phyloP scores from a whole-genome alignment of 768 basidiomycete genomes.

The Ephemerocybe angulata region DNA sequence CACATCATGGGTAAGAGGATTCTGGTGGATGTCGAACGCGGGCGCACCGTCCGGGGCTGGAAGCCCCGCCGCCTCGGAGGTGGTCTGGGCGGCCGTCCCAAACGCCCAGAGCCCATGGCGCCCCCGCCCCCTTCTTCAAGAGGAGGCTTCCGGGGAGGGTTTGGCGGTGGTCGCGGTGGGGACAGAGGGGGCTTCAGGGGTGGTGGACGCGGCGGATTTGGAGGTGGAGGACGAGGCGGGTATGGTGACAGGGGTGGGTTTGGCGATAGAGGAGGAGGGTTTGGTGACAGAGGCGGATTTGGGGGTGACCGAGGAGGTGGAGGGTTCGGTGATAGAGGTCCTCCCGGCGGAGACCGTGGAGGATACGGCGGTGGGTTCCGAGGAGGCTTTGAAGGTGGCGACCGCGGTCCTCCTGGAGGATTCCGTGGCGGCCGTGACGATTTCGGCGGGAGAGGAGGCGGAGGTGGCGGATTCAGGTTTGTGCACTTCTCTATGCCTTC shows the following conservation, averaged over 20 bases:
- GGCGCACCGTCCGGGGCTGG: conserved; percentile 97
- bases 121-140: conserved; percentile 31
- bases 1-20: conserved; percentile 96
- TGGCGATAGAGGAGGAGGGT: conserved; percentile 43
- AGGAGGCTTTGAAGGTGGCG: conserved; percentile 41
- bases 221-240: conserved; percentile 34
- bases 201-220: conserved; percentile 42
- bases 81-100: conserved; percentile 98
- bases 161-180: conserved; percentile 38
- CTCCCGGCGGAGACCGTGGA: conserved; percentile 31
- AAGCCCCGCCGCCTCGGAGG: conserved; percentile 95
- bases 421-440: conserved; percentile 37
- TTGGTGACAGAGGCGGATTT: conserved; percentile 34
- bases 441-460: conserved; percentile 34
- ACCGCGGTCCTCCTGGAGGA: conserved; percentile 35
- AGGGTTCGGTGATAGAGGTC: conserved; percentile 39
- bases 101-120: conserved; percentile 56
- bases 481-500: not conserved
- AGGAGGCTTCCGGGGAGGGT: conserved; percentile 42
- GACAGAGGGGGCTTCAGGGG: conserved; percentile 42
- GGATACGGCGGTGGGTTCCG: conserved; percentile 35
- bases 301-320: conserved; percentile 44
- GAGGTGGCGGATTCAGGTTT: conserved; percentile 55
- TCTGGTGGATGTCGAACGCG: conserved; percentile 96
- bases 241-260: conserved; percentile 37